Evolutionary conservation across 2,329 filamentous ascomycete species (phyloP).

Genomic region (Cytospora leucostoma): DNA sequence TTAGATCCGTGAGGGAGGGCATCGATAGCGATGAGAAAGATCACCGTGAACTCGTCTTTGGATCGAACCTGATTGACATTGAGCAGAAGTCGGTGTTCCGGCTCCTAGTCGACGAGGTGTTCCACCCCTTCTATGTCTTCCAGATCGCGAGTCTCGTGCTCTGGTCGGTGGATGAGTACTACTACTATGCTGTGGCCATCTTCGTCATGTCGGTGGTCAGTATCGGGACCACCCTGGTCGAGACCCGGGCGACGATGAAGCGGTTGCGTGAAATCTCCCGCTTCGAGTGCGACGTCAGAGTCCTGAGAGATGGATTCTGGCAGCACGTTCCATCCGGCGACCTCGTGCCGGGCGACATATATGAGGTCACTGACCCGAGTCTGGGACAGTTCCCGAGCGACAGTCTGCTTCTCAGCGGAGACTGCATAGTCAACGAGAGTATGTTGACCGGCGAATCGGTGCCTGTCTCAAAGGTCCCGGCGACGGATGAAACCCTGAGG

Average conservation of each 20-base stretch:
- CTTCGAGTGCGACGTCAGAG: constrained; percentile 93
- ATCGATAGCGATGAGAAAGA: constrained; percentile 88
- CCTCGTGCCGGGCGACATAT: constrained; percentile 92
- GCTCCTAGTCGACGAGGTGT: constrained; percentile 87
- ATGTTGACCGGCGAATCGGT: constrained; percentile 99
- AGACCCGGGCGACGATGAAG: constrained; percentile 90
- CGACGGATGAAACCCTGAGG: constrained; percentile 76
- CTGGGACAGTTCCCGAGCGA: constrained; percentile 88
- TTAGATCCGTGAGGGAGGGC: constrained; percentile 72
- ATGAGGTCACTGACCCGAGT: constrained; percentile 92
- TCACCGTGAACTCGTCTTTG: constrained; percentile 82
- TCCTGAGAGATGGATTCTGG: constrained; percentile 95
- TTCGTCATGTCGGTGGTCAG: constrained; percentile 93
- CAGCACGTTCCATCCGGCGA: constrained; percentile 83
- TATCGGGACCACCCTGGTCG: constrained; percentile 84
- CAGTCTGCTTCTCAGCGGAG: constrained; percentile 85
- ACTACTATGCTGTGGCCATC: constrained; percentile 95
- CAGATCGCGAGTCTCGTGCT: constrained; percentile 91
- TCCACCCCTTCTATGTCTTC: constrained; percentile 98
- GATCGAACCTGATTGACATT: constrained; percentile 87
- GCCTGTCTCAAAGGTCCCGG: constrained; percentile 88
- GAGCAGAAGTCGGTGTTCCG: constrained; percentile 83
- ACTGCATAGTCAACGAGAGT: constrained; percentile 98
- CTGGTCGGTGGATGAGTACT: constrained; percentile 96
- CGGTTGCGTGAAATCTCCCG: constrained; percentile 87